Base-by-base conservation (phyloP, 1,139 yeast species). In the Yamadazyma spencermartinsiae region DNA sequence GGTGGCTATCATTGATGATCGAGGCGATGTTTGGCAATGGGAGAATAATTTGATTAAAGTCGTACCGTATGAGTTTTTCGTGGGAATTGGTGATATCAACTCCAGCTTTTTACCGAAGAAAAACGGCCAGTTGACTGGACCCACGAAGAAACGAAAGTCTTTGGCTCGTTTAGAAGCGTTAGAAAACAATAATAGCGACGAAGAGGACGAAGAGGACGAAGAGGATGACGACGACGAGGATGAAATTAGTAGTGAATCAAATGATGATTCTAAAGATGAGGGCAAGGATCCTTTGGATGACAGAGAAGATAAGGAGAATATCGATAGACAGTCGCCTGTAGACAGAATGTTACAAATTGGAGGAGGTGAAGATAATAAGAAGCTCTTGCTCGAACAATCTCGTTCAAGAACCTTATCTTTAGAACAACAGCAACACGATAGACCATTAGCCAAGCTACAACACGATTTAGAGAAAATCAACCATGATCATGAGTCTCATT, bases 1-100 rank as follows among this genome's bases (percentile, higher is more conserved):
- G 96, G 98, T 92, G 33, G 95, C 88, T 2, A 84, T 92, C 33
- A 92, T 92, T 44, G 99, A 92, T 61, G 99, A 92, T 58, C 77
- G 99, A 58, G 98, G 98, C 4, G 99, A 92, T 60, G 98, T 92
- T 9, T 92, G 99, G 99, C 88, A 86, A 56, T 92, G 98, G 98
- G 87, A 89, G 48, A 82, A 86, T 18, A 90, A 92, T 58, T 69
- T 92, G 48, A 80, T 92, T 43, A 88, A 90, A 58, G 98, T 92
- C 8, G 86, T 89, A 2, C 98, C 98, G 0, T 92, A 88, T 59
- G 95, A 88, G 56, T 94, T 92, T 54, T 94, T 94, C 54, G 95
- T 89, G 31, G 98, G 98, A 9, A 88, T 92, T 44, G 99, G 99
- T 24, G 99, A 94, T 68, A 94, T 94, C 54, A 94, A 94, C 57